Conservation (phyloP, 176 grass and related monocot species). For the Paspalum notatum region DNA sequence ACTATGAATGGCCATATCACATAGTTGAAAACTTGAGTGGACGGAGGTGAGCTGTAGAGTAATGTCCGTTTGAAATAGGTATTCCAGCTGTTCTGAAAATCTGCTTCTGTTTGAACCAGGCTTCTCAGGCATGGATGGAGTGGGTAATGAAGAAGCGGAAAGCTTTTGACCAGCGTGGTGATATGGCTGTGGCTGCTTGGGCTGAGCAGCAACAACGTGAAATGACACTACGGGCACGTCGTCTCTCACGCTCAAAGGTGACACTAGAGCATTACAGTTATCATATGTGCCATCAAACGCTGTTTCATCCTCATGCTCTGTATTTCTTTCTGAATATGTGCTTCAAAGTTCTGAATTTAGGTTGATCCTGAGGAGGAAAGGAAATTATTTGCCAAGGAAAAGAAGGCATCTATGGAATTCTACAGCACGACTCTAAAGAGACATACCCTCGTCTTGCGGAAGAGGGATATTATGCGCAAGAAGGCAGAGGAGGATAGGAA, state of each 20-base stretch:
- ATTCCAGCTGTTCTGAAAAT: conserved; percentile 29
- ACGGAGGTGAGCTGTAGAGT: neutral
- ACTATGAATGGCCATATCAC: neutral
- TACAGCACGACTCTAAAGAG: conserved; percentile 83
- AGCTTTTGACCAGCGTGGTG: conserved; percentile 87
- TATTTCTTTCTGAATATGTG: neutral
- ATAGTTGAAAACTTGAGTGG: neutral
- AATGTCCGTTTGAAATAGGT: neutral
- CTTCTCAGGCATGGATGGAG: conserved; percentile 82
- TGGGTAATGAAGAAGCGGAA: conserved; percentile 95
- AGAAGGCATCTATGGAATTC: conserved; percentile 87
- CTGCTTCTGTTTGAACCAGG: conserved; percentile 47
- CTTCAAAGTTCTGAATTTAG: conserved; percentile 41
- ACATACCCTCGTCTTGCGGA: conserved; percentile 76
- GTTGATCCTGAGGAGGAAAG: conserved; percentile 93
- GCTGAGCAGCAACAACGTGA: conserved; percentile 87
- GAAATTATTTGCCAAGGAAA: conserved; percentile 77
- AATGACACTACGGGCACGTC: conserved; percentile 72
- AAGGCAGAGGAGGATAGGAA: conserved; percentile 83
- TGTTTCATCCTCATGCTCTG: neutral
- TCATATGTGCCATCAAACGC: neutral
- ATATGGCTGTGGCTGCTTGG: conserved; percentile 95
- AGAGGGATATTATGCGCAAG: conserved; percentile 84
- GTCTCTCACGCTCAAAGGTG: conserved; percentile 90
- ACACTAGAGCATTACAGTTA: conserved; percentile 2